These are phyloP conservation scores for Lolium perenne DNA, from an alignment of 176 grass and related monocot genomes.

Conservation along the genomic window DNA sequence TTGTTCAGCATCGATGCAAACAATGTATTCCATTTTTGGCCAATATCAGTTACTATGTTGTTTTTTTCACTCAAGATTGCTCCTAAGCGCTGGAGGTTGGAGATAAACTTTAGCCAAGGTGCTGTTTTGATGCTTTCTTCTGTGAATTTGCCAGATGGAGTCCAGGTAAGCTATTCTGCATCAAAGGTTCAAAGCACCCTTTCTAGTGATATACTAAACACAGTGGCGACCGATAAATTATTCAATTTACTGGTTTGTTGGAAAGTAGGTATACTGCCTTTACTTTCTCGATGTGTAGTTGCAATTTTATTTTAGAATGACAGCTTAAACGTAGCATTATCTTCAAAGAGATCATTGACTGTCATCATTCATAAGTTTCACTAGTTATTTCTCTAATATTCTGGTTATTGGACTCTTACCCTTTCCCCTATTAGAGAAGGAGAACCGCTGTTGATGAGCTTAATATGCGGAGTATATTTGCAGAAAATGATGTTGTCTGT, in stretches of 20 bases:
- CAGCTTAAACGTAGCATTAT: constrained; percentile 9
- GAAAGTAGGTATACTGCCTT: not conserved
- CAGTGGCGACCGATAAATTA: not conserved
- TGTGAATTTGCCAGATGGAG: constrained; percentile 92
- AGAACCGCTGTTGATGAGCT: constrained; percentile 97
- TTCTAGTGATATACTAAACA: constrained; percentile 11
- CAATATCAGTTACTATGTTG: constrained; percentile 16
- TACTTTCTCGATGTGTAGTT: not conserved
- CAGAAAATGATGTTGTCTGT: constrained; percentile 97
- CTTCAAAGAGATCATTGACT: constrained; percentile 4
- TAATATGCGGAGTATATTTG: constrained; percentile 87
- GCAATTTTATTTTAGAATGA: constrained; percentile 11
- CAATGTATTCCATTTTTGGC: not conserved
- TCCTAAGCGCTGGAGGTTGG: constrained; percentile 89
- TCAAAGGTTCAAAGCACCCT: not conserved
- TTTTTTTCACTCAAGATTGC: constrained; percentile 55
- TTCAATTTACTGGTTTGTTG: not conserved
- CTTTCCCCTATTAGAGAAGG: constrained; percentile 60
- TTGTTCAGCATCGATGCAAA: constrained; percentile 23
- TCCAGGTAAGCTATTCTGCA: constrained; percentile 63
- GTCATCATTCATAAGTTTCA: constrained; percentile 6
- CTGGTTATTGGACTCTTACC: not conserved
- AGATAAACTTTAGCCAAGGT: constrained; percentile 95
- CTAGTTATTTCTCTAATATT: constrained; percentile 30
- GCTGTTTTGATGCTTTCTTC: constrained; percentile 97